phyloP scores from a whole-genome alignment of 768 basidiomycete genomes.

The Inosperma sp. region DNA sequence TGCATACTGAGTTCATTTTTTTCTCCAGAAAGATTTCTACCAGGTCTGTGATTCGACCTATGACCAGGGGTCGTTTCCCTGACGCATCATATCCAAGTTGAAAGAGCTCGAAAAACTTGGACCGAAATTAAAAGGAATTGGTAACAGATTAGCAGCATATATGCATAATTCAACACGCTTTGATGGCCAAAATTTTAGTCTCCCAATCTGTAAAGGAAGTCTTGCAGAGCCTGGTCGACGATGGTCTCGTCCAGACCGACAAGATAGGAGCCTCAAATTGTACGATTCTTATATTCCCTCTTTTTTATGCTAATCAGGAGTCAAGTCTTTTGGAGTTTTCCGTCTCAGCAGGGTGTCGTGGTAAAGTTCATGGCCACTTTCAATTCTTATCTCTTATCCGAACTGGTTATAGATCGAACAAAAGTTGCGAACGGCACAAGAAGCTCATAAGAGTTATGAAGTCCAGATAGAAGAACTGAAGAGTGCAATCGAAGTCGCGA shows the following conservation, averaged over 20 bases:
- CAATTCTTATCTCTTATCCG: not conserved
- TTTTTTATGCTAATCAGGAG: conserved; percentile 17
- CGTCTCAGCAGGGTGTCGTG: conserved; percentile 77
- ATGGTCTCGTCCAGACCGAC: conserved; percentile 79
- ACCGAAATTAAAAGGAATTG: conserved; percentile 87
- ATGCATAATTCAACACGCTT: not conserved
- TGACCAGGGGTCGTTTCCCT: not conserved
- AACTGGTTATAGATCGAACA: conserved; percentile 47
- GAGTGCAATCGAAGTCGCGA: conserved; percentile 46
- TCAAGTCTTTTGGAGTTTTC: conserved; percentile 93
- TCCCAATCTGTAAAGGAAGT: conserved; percentile 92
- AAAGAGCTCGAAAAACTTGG: conserved; percentile 91
- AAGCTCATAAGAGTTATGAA: conserved; percentile 38
- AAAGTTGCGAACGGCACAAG: conserved; percentile 47
- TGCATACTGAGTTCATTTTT: not conserved
- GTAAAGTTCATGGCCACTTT: conserved; percentile 35
- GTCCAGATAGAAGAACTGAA: conserved; percentile 49
- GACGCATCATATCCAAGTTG: conserved; percentile 41
- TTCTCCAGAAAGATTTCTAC: conserved; percentile 24
- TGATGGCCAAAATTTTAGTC: conserved; percentile 40
- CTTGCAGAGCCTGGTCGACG: conserved; percentile 80
- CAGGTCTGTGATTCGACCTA: conserved; percentile 15
- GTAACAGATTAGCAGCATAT: conserved; percentile 33
- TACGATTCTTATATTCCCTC: conserved; percentile 29
- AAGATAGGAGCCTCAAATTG: conserved; percentile 96